Conservation (phyloP, 805 yeast genomes). For the Wickerhamiella vanderwaltii region DNA sequence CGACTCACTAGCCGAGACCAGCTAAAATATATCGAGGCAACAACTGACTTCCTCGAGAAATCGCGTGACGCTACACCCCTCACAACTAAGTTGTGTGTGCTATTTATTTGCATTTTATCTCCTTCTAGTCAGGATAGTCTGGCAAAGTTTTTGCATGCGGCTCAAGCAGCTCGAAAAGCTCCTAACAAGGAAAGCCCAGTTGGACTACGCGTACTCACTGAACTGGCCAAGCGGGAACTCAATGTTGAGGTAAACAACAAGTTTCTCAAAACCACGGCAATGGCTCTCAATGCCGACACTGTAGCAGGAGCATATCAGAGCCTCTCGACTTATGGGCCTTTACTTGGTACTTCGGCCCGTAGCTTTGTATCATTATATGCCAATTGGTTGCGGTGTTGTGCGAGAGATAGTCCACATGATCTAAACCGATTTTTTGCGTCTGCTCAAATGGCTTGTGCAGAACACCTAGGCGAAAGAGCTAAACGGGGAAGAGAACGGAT, state of each 20-base stretch:
- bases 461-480: not conserved
- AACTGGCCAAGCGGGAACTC: not conserved
- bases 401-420: slow-evolving; percentile 6
- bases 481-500: slow-evolving; percentile 2
- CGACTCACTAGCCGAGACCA: not conserved
- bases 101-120: not conserved
- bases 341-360: not conserved
- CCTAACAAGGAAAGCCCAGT: not conserved
- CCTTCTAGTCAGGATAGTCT: not conserved
- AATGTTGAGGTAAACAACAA: not conserved
- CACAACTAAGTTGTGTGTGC: not conserved
- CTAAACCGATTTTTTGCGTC: not conserved
- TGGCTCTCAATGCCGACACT: not conserved
- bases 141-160: not conserved
- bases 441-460: not conserved
- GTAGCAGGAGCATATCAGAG: not conserved
- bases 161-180: not conserved
- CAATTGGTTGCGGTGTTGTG: slow-evolving; percentile 9
- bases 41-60: not conserved
- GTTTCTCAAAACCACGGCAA: not conserved
- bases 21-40: slow-evolving; percentile 1
- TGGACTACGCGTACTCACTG: not conserved
- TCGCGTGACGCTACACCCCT: not conserved
- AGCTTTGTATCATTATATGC: not conserved
- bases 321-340: not conserved